A percentile compares a stretch with the other conserved stretches of the same genome.
phyloP scores from a whole-genome alignment of 2,329 filamentous ascomycete genomes.

The Hymenoscyphus infarciens region DNA sequence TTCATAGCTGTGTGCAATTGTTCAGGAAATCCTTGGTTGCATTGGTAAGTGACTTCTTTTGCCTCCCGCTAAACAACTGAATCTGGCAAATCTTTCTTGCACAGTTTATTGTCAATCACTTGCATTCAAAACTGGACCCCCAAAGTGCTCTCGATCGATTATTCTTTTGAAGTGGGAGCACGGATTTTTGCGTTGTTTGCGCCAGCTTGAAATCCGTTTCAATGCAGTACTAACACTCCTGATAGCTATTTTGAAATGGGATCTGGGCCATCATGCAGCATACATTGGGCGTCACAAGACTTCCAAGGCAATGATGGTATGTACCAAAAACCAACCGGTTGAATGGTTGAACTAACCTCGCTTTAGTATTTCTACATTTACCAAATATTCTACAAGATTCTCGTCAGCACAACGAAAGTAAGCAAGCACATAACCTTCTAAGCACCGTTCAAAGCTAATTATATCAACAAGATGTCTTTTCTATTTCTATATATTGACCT shows the following conservation, averaged over 20 bases:
- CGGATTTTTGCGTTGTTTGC: background rate
- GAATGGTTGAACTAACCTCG: background rate
- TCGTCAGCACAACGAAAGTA: slow-evolving; percentile 19
- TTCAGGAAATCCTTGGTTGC: slow-evolving; percentile 14
- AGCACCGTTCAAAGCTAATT: background rate
- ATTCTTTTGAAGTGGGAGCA: too few relatives aligned
- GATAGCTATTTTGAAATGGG: slow-evolving; percentile 17
- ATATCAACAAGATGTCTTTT: slow-evolving; percentile 9
- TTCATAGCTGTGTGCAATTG: slow-evolving; percentile 10
- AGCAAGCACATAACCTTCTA: background rate
- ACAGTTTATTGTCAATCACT: background rate
- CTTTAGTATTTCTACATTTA: slow-evolving; percentile 18
- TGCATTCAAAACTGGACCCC: background rate
- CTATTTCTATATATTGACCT: slow-evolving; percentile 20
- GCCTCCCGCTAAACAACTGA: too few relatives aligned
- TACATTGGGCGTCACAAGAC: slow-evolving; percentile 14
- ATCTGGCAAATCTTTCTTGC: background rate
- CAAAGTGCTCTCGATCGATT: too few relatives aligned
- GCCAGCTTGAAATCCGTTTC: background rate
- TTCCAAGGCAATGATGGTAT: slow-evolving; percentile 13
- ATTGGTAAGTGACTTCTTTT: slow-evolving; percentile 8
- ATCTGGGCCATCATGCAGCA: slow-evolving; percentile 17
- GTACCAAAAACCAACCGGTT: background rate
- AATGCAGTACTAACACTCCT: background rate
- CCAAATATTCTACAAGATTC: slow-evolving; percentile 17